phyloP scores from a whole-genome alignment of 305 asterid genomes.

The Fraxinus sp. region DNA sequence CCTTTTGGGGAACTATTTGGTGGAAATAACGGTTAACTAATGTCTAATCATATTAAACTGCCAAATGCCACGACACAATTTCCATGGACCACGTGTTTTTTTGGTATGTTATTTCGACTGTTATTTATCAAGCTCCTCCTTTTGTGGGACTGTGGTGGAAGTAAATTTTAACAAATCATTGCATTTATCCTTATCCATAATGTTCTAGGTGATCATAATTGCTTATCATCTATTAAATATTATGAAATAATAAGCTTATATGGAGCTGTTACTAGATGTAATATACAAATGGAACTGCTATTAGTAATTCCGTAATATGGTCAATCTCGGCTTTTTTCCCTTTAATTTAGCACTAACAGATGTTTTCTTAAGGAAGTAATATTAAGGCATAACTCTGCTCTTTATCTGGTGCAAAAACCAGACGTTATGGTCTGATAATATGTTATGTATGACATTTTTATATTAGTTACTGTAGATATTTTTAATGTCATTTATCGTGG shows the following conservation, averaged over 20 bases:
- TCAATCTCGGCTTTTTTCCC: neutral
- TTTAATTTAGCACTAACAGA: neutral
- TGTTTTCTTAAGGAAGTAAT: neutral
- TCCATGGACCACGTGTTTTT: neutral
- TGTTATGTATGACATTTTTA: neutral
- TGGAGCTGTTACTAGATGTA: neutral
- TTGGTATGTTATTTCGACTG: neutral
- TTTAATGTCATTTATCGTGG: neutral
- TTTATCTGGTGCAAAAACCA: neutral
- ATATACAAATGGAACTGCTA: neutral
- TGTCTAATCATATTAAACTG: neutral
- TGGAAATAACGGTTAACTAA: neutral
- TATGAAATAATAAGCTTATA: neutral
- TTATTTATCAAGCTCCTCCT: neutral
- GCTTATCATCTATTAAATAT: neutral
- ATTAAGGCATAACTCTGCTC: neutral
- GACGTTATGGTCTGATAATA: neutral
- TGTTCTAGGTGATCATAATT: neutral
- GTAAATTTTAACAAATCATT: neutral
- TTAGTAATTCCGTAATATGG: neutral
- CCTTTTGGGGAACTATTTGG: neutral
- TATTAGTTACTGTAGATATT: neutral
- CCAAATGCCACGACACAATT: neutral
- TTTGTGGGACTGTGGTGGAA: constrained; percentile 2
- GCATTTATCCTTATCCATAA: neutral